Evolutionary conservation across 495 filamentous ascomycete species (phyloP).

Genomic region (Thermochaetoides thermophila): DNA sequence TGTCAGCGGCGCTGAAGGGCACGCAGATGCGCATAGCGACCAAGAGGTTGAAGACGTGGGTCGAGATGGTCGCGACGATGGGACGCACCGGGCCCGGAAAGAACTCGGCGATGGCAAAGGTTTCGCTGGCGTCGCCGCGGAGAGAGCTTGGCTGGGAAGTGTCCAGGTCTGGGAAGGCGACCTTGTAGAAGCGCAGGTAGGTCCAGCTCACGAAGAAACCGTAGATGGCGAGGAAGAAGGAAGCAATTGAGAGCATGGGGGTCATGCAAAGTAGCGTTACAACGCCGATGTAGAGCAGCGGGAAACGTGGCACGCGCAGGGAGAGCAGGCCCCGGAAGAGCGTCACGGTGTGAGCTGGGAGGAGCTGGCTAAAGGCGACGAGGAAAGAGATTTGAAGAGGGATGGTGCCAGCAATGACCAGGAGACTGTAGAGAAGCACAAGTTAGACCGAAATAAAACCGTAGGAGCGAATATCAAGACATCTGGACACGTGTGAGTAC

Average conservation of each 20-base stretch:
- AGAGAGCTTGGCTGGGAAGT: conserved; percentile 47
- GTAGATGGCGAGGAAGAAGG: conserved; percentile 61
- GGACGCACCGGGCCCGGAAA: conserved; percentile 81
- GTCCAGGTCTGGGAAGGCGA: conserved; percentile 45
- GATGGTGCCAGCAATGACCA: conserved; percentile 74
- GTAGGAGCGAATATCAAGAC: background rate
- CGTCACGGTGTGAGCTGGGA: conserved; percentile 94
- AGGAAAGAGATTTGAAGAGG: conserved; percentile 87
- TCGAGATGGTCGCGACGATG: conserved; percentile 55
- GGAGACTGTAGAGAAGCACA: conserved; percentile 35
- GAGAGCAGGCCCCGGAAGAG: conserved; percentile 77
- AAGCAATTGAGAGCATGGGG: conserved; percentile 73
- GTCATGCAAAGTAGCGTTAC: conserved; percentile 63
- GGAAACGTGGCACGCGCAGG: conserved; percentile 80
- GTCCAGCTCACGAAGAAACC: conserved; percentile 86
- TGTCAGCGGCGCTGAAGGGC: conserved; percentile 76
- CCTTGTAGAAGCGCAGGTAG: conserved; percentile 90
- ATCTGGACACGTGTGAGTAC: conserved; percentile 17
- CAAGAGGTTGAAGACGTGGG: conserved; percentile 57
- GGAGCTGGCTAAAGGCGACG: conserved; percentile 94
- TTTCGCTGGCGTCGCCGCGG: conserved; percentile 84
- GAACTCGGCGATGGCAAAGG: conserved; percentile 87
- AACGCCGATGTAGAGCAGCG: conserved; percentile 67
- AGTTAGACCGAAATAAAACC: conserved; percentile 3
- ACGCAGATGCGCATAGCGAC: conserved; percentile 62